phyloP scores from a whole-genome alignment of 108 stramenopile genomes.

The Conticribra guillardii region DNA sequence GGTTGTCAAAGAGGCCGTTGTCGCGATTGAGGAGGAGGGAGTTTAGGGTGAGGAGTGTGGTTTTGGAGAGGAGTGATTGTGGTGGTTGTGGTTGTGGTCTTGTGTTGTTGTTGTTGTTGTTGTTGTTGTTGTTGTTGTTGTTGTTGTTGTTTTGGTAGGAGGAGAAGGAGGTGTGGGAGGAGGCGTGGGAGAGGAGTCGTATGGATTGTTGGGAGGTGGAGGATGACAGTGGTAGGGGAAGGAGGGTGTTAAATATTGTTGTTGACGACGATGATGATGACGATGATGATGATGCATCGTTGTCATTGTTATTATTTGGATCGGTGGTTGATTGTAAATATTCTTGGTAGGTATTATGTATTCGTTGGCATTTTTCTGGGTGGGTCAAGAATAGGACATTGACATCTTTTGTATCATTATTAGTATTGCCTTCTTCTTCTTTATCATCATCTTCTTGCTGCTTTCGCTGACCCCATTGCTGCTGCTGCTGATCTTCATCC shows the following conservation, averaged over 20 bases:
- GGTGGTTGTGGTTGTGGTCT: too few relatives aligned
- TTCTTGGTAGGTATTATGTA: slow-evolving; percentile 1
- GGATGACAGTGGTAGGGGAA: slow-evolving; percentile 33
- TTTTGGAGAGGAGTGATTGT: slow-evolving; percentile 67
- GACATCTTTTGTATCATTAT: background rate
- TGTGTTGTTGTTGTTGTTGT: too few relatives aligned
- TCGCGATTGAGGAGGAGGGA: slow-evolving; percentile 74
- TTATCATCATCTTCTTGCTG: too few relatives aligned
- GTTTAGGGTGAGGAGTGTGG: slow-evolving; percentile 58
- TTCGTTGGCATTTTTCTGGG: background rate
- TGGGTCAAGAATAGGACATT: slow-evolving; percentile 14
- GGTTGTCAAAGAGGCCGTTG: slow-evolving; percentile 71
- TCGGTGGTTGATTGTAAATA: background rate
- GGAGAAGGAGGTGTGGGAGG: slow-evolving; percentile 16
- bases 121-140: too few relatives aligned
- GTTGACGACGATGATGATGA: too few relatives aligned
- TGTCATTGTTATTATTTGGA: background rate
- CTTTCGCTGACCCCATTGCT: too few relatives aligned
- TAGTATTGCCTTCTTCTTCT: background rate
- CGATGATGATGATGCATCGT: background rate
- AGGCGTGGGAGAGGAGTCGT: slow-evolving; percentile 56
- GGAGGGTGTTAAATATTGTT: too few relatives aligned
- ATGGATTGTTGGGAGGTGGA: slow-evolving; percentile 24
- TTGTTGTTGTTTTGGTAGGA: too few relatives aligned
- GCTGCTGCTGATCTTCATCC: too few relatives aligned